A percentile compares a stretch with the other conserved stretches of the same genome.
Conservation (phyloP, 2,329 filamentous ascomycete species). For the Biscogniauxia marginata region DNA sequence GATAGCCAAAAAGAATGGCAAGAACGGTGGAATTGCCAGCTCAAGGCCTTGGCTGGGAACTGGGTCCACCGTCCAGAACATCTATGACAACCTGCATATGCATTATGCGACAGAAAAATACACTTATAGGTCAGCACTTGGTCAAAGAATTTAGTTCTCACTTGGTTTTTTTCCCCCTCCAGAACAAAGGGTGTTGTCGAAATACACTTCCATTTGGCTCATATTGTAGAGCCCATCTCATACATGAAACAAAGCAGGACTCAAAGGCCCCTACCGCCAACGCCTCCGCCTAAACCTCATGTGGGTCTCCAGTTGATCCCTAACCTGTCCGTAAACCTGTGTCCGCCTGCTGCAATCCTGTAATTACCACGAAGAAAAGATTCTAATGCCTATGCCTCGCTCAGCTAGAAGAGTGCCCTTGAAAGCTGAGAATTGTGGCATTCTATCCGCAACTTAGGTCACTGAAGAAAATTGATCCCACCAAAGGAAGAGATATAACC, state of each 20-base stretch:
- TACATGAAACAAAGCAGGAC: not conserved
- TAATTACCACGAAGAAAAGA: not conserved
- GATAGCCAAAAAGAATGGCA: too few relatives aligned
- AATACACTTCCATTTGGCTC: not conserved
- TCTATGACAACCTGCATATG: slow-evolving; percentile 18
- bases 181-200: not conserved
- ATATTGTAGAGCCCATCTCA: not conserved
- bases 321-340: slow-evolving; percentile 4
- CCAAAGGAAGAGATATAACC: slow-evolving; percentile 9
- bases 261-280: slow-evolving; percentile 12
- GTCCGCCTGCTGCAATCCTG: slow-evolving; percentile 6
- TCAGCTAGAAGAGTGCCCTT: not conserved
- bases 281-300: slow-evolving; percentile 11
- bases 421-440: not conserved
- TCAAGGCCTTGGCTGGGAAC: not conserved
- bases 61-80: not conserved
- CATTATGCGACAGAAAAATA: slow-evolving; percentile 13
- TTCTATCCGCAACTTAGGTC: slow-evolving; percentile 1
- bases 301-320: slow-evolving; percentile 2
- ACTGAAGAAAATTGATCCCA: slow-evolving; percentile 11
- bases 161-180: not conserved
- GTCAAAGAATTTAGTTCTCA: slow-evolving; percentile 12
- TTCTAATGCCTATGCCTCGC: not conserved
- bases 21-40: not conserved
- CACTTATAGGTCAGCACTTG: not conserved